Base-by-base conservation (phyloP, 1,284 basidiomycete species). In the Neolentinus lepideus region DNA sequence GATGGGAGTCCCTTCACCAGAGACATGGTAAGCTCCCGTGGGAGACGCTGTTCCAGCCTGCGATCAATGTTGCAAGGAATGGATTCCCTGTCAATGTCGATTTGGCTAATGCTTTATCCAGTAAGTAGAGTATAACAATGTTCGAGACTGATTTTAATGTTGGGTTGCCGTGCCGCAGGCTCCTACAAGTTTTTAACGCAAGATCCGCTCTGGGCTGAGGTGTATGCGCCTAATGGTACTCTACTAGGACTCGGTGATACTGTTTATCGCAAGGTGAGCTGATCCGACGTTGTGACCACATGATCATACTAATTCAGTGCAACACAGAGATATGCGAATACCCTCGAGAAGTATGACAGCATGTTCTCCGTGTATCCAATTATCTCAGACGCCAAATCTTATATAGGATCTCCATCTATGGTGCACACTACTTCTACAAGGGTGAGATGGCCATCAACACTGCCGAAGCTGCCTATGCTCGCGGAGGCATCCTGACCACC, bases 1-100 rank as follows among this genome's bases (percentile, higher is more conserved):
- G 81, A 2, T 68, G 81, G 60, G 72, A 79, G 55, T 67, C 66
- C 43, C 71, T 77, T 4, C 78, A 80, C 65, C 56, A 71, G 21
- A 64, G 69, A 14, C 74, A 72, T 61, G 80, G 80, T 0, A 64
- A 65, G 25, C 67, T 84, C 4, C 69, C 73, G 2, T 85, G 83
- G 83, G 58, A 71, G 26, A 64, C 71, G 2, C 66, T 85, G 12
- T 58, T 69, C 68, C 29, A 61, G 64, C 81, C 82, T 1, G 74
- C 75, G 2, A 76, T 77, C 12, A 64, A 76, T 22, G 64, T 82
- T 2, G 80, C 80, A 14, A 53, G 58, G 9, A 62, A 70, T 57
- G 76, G 75, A 3, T 80, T 75, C 67, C 61, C 63, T 19, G 75
- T 80, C 16, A 69, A 71, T 24, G 64, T 66, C 14, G 76, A 80